Base-by-base conservation (phyloP, 1,284 basidiomycete genomes). In the Clitocybe nebularis region DNA sequence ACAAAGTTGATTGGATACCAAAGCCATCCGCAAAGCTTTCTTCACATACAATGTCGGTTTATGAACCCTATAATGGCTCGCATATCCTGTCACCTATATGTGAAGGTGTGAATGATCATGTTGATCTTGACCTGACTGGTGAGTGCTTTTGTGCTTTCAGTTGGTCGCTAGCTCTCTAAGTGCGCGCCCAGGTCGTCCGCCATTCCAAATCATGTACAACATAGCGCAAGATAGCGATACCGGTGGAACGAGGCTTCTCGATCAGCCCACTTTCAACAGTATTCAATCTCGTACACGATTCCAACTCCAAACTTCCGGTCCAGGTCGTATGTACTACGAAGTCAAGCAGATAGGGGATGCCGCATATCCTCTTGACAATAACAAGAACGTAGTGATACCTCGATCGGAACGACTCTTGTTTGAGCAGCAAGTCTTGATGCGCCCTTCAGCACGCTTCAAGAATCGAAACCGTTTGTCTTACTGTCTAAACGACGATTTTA, bases 271-370 rank as follows among this genome's bases (percentile, higher is more conserved):
- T 0, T 86, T 95, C 65, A 92, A 87, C 60, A 90, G 89, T 54
- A 91, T 94, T 16, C 89, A 93, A 58, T 72, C 80, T 10, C 77
- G 75, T 14, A 88, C 89, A 5, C 78, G 90, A 24, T 83, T 97
- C 59, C 89, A 93, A 51, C 74, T 98, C 17, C 83, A 82, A 44
- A 93, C 89, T 0, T 77, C 80, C 0, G 76, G 77, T 25, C 74
- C 90, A 1, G 93, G 93, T 2, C 76, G 81, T 43, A 88, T 94
- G 58, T 85, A 79, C 56, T 98, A 98, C 61, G 84, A 90, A 58
- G 84, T 99, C 50, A 82, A 86, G 49, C 85, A 89, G 54, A 79
- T 98, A 14, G 87, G 86, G 6, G 95, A 99, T 60, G 74, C 83
- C 0, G 79, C 87, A n/a, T 98, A 96, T 63, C 83, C 87, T 5